A percentile compares a stretch with the other conserved stretches of the same genome.
Evolutionary conservation across 2,329 filamentous ascomycete genomes (phyloP).

Genomic region (Davidsoniella neocaledoniae): DNA sequence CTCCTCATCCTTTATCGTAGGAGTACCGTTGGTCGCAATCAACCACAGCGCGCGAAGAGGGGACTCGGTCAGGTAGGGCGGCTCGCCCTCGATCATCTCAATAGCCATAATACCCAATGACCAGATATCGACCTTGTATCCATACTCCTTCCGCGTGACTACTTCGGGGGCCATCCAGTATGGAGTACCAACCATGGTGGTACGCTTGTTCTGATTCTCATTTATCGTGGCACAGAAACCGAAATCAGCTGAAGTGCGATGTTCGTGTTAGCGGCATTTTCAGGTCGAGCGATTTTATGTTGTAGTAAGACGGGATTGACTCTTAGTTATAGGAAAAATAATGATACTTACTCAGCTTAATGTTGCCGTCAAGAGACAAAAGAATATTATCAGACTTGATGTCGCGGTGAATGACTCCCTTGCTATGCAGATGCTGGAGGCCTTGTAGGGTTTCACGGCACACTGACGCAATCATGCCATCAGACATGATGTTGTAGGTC

Average conservation of each 20-base stretch:
- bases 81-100: conserved; percentile 98
- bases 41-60: conserved; percentile 84
- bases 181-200: conserved; percentile 96
- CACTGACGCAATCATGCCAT: conserved; percentile 90
- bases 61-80: conserved; percentile 89
- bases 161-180: conserved; percentile 99
- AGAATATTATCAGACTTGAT: conserved; percentile 99
- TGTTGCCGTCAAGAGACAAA: conserved; percentile 81
- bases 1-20: conserved; percentile 83
- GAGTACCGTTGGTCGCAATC: conserved; percentile 93
- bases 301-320: not conserved
- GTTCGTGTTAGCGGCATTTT: conserved; percentile 12
- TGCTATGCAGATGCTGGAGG: conserved; percentile 87
- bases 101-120: conserved; percentile 98
- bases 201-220: conserved; percentile 89
- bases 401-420: conserved; percentile 94
- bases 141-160: conserved; percentile 93
- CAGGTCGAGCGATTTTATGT: not conserved
- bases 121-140: conserved; percentile 97
- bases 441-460: conserved; percentile 86
- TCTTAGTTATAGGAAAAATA: not conserved
- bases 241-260: conserved; percentile 60
- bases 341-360: conserved; percentile 71
- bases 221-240: conserved; percentile 98
- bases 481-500: conserved; percentile 98